Evolutionary conservation across 495 filamentous ascomycete genomes (phyloP).

Genomic region (Xylaria longipes): DNA sequence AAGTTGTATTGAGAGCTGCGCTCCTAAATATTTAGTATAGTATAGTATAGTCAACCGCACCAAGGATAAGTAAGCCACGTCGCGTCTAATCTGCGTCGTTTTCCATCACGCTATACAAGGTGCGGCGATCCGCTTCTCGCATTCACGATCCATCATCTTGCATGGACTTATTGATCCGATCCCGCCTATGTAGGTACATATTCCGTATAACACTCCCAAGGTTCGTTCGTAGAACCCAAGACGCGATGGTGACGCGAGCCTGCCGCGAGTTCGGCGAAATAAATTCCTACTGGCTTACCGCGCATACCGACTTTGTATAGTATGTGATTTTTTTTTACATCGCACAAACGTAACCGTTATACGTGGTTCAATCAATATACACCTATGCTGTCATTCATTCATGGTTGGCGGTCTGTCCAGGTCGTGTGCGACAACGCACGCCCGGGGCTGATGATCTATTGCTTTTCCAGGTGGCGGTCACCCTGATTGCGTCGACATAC

Average conservation of each 20-base stretch:
- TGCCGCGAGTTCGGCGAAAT: neutral
- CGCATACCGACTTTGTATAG: neutral
- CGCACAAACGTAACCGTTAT: neutral
- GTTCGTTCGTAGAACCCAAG: too few relatives aligned
- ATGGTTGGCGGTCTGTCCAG: neutral
- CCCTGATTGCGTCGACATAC: neutral
- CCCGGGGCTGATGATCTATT: neutral
- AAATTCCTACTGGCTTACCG: neutral
- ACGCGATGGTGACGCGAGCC: neutral
- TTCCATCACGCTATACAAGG: neutral
- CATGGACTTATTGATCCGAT: conserved; percentile 23
- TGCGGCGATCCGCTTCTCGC: conserved; percentile 16
- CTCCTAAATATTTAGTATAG: neutral
- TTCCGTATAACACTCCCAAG: neutral
- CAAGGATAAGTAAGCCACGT: neutral
- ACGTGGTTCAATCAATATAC: conserved; percentile 18
- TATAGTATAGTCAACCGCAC: neutral
- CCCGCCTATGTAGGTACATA: neutral
- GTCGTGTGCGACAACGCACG: conserved; percentile 10
- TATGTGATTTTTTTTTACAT: neutral
- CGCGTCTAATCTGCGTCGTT: conserved; percentile 7
- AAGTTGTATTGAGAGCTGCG: neutral
- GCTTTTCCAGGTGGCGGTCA: conserved; percentile 9
- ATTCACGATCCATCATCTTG: conserved; percentile 27
- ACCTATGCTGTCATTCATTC: neutral